Evolutionary conservation across 1,284 basidiomycete species (phyloP).

Genomic region (Porodaedalea pini): DNA sequence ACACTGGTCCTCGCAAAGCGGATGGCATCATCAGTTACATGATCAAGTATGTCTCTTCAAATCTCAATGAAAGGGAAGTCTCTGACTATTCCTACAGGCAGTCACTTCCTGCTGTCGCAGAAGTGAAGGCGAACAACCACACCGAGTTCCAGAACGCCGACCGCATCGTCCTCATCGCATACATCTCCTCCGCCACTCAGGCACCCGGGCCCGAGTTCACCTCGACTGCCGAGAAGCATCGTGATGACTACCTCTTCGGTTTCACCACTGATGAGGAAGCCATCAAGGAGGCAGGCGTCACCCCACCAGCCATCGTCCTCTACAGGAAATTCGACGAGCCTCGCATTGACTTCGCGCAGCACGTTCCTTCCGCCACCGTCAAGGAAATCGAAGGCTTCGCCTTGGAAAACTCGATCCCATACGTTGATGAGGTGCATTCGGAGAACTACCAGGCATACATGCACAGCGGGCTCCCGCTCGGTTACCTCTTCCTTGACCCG

Average conservation of each 20-base stretch:
- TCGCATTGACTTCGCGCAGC: constrained; percentile 65
- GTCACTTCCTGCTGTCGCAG: constrained; percentile 90
- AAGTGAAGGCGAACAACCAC: constrained; percentile 72
- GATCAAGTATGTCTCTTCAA: constrained; percentile 71
- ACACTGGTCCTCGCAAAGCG: constrained; percentile 87
- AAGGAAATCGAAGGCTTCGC: constrained; percentile 77
- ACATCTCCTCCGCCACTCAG: constrained; percentile 66
- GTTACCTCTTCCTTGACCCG: constrained; percentile 93
- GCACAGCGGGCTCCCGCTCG: constrained; percentile 80
- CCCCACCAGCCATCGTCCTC: constrained; percentile 81
- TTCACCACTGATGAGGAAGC: constrained; percentile 69
- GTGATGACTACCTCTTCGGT: constrained; percentile 94
- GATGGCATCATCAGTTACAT: constrained; percentile 98
- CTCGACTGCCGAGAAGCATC: constrained; percentile 78
- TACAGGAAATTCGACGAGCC: constrained; percentile 95
- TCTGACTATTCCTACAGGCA: constrained; percentile 52
- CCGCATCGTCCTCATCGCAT: constrained; percentile 89
- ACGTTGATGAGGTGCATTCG: constrained; percentile 90
- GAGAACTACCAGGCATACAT: constrained; percentile 94
- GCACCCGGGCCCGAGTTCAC: constrained; percentile 72
- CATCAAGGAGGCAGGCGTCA: constrained; percentile 68
- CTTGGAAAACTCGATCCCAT: constrained; percentile 80
- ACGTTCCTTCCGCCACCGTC: constrained; percentile 53
- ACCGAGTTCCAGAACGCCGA: constrained; percentile 87
- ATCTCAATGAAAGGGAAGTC: neutral